These are phyloP conservation scores for Aegilops bicornis DNA, from an alignment of 176 grass and related monocot species.

Conservation along the genomic window DNA sequence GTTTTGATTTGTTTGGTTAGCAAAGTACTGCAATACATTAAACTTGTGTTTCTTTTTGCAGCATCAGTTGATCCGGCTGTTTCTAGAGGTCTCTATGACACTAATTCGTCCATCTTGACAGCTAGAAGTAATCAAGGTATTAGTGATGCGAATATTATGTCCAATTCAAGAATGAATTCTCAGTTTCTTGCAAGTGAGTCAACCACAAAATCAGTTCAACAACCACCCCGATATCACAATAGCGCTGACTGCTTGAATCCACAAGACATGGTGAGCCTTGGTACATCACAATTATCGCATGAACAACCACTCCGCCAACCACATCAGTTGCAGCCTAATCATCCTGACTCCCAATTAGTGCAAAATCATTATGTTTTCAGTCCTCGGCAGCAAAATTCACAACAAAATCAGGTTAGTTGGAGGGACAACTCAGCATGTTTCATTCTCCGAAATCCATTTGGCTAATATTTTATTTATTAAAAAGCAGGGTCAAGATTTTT, in stretches of 20 bases:
- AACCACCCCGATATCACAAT: slow-evolving; percentile 35
- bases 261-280: slow-evolving; percentile 47
- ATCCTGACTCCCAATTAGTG: slow-evolving; percentile 29
- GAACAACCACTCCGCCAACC: slow-evolving; percentile 46
- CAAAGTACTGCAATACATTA: slow-evolving; percentile 3
- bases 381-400: background rate
- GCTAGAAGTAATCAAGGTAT: slow-evolving; percentile 36
- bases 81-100: slow-evolving; percentile 43
- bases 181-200: slow-evolving; percentile 34
- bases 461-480: slow-evolving; percentile 36
- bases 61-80: slow-evolving; percentile 23
- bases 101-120: slow-evolving; percentile 38
- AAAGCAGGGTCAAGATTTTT: slow-evolving; percentile 36
- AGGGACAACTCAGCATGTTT: background rate
- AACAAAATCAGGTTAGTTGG: background rate
- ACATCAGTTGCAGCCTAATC: slow-evolving; percentile 24
- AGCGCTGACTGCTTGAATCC: slow-evolving; percentile 53
- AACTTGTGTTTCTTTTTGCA: slow-evolving; percentile 21
- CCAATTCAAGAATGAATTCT: slow-evolving; percentile 39
- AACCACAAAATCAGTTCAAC: slow-evolving; percentile 44
- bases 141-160: slow-evolving; percentile 35
- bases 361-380: slow-evolving; percentile 17
- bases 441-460: background rate
- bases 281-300: slow-evolving; percentile 35
- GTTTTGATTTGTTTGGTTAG: background rate